phyloP scores from a whole-genome alignment of 1,284 basidiomycete species.

The Vanrija humicola region DNA sequence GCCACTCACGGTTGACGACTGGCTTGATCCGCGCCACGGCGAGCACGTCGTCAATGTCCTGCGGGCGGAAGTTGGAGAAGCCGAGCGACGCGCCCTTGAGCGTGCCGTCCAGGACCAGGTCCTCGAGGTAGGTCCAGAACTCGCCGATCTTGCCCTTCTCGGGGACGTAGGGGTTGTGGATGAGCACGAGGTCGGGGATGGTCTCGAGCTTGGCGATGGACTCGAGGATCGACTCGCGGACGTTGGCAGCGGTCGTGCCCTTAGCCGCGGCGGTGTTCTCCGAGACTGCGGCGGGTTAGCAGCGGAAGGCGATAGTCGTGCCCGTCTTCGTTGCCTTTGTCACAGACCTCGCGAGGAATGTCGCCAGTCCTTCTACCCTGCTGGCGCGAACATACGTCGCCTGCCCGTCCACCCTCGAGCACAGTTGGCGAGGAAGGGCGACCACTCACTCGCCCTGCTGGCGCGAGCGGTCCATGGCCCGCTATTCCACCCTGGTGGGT shows the following conservation, averaged over 20 bases:
- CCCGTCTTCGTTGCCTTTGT: too few relatives aligned
- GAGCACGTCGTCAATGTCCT: constrained; percentile 40
- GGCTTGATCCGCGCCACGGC: constrained; percentile 59
- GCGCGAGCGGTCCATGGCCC: too few relatives aligned
- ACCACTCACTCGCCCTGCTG: too few relatives aligned
- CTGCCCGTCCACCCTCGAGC: too few relatives aligned
- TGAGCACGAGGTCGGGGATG: constrained; percentile 35
- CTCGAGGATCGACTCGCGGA: constrained; percentile 23
- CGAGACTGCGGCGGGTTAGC: too few relatives aligned
- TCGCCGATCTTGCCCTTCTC: constrained; percentile 23
- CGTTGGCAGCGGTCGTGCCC: constrained; percentile 14
- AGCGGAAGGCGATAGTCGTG: too few relatives aligned
- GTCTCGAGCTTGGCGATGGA: constrained; percentile 24
- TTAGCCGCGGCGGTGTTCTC: neutral
- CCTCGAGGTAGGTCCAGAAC: constrained; percentile 40
- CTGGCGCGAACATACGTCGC: too few relatives aligned
- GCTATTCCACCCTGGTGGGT: too few relatives aligned
- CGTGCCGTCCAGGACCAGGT: constrained; percentile 51
- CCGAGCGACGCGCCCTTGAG: constrained; percentile 56
- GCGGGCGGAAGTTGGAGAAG: constrained; percentile 42
- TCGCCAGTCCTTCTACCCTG: too few relatives aligned
- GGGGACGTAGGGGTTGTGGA: constrained; percentile 35
- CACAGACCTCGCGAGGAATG: too few relatives aligned
- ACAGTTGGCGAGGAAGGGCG: too few relatives aligned
- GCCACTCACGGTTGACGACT: constrained; percentile 55